phyloP scores from a whole-genome alignment of 208 protist species.

The Acanthamoeba castellanii region DNA sequence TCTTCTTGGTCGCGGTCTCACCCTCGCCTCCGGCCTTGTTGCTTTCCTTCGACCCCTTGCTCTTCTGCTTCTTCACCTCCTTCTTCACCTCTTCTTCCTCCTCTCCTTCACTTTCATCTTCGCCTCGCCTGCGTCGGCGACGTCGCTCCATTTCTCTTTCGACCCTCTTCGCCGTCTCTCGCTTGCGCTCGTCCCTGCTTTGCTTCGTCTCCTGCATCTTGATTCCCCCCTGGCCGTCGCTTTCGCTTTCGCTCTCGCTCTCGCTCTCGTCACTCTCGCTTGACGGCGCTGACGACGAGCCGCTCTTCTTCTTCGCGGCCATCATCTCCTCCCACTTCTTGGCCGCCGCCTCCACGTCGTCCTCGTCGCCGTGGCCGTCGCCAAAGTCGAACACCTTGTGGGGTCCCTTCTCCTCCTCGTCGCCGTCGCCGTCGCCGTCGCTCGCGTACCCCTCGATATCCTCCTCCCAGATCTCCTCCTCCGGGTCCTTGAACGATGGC shows the following conservation, averaged over 20 bases:
- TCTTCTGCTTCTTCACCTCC: neutral
- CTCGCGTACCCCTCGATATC: conserved; percentile 25
- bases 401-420: neutral
- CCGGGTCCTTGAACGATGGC: conserved; percentile 56
- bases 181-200: neutral
- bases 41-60: neutral
- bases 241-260: neutral
- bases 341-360: neutral
- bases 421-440: neutral
- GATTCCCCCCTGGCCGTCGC: neutral
- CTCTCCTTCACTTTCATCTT: neutral
- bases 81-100: neutral
- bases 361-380: neutral
- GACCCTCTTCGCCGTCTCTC: neutral
- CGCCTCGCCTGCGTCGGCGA: neutral
- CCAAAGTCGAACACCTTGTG: neutral
- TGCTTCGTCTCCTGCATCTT: conserved; percentile 17
- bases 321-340: neutral
- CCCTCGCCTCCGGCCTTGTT: neutral
- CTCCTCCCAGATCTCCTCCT: conserved; percentile 13
- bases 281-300: neutral
- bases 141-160: neutral
- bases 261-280: neutral
- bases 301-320: neutral
- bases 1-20: neutral